Base-by-base conservation (phyloP, 768 basidiomycete genomes). In the Tricholoma hemisulphureum region DNA sequence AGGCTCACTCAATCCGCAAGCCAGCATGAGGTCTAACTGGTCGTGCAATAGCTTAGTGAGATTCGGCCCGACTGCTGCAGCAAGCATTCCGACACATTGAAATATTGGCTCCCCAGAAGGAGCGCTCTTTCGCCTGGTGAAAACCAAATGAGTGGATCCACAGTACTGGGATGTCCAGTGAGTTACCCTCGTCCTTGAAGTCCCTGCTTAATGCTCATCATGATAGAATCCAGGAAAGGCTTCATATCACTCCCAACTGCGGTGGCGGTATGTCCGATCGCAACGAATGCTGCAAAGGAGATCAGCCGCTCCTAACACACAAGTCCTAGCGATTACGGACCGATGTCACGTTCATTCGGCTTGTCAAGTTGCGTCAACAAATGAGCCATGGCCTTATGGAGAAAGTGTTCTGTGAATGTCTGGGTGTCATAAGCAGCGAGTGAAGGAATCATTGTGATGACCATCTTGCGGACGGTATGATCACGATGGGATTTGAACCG, bases 21-120 rank as follows among this genome's bases (percentile, higher is more conserved):
- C 89, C 67, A 98, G 91, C 91, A 99, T 98, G 39, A 97, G 77
- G 70, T 98, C 95, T 29, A 99, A 83, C 63, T 98, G 91, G 67
- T 98, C 97, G 71, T 98, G 97, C 57, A 99, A 80, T 46, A 96
- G 80, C 68, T 96, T 95, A 0, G 97, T 98, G 48, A 99, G 77
- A 71, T 95, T 96, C 2, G 95, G 95, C 0, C 97, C 97, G 29
- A 99, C 95, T 8, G 97, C 93, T 1, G 87, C 84, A 1, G 95
- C 93, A 41, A 99, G 78, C 94, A 98, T 96, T 34, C 93, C 93
- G 58, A 99, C 84, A 72, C 97, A 98, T 79, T 98, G 93, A 68
- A 99, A 98, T 58, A 98, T 94, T 0, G 95, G 90, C 62, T 94
- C 94, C 71, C 98, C 95, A 14, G 89, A 87, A 2, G 92, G 91